Percentiles rank a stretch among this genome's conserved stretches.
Evolutionary conservation across 495 filamentous ascomycete species (phyloP).

Genomic region (Bryoglossum gracile): DNA sequence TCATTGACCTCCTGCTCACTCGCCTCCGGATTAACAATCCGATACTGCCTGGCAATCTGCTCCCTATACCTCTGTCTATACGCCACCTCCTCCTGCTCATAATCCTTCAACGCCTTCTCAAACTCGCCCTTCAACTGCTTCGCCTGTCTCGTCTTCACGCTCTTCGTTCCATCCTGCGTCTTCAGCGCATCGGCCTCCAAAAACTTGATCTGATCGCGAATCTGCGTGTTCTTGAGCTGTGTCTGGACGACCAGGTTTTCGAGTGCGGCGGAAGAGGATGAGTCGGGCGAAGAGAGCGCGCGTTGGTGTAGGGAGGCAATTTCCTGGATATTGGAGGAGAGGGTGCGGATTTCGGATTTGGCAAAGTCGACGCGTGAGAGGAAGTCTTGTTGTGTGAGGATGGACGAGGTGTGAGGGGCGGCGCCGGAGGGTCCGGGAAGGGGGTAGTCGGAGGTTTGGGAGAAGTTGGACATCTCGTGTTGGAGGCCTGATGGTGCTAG

Average conservation of each 20-base stretch:
- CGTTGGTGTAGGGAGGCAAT: constrained; percentile 56
- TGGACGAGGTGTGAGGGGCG: constrained; percentile 15
- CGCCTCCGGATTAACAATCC: constrained; percentile 68
- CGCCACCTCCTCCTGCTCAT: constrained; percentile 55
- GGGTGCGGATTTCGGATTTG: constrained; percentile 48
- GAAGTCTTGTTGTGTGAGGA: constrained; percentile 50
- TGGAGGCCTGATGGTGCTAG: constrained; percentile 9
- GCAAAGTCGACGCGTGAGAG: constrained; percentile 50
- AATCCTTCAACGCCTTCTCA: constrained; percentile 53
- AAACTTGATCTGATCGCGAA: constrained; percentile 60
- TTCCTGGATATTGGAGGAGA: constrained; percentile 45
- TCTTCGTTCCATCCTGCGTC: constrained; percentile 43
- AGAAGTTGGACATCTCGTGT: constrained; percentile 24
- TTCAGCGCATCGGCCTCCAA: constrained; percentile 56
- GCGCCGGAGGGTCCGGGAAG: constrained; percentile 16
- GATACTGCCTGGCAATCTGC: constrained; percentile 65
- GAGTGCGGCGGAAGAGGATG: constrained; percentile 30
- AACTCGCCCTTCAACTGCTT: constrained; percentile 57
- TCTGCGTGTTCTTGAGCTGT: constrained; percentile 54
- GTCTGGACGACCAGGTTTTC: constrained; percentile 55
- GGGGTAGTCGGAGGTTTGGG: constrained; percentile 19
- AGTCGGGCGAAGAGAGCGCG: constrained; percentile 47
- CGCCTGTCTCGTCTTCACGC: constrained; percentile 54
- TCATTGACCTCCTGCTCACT: constrained; percentile 54
- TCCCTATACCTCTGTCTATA: constrained; percentile 60